phyloP scores from a whole-genome alignment of 306 rosid genomes.

The Urtica urens region DNA sequence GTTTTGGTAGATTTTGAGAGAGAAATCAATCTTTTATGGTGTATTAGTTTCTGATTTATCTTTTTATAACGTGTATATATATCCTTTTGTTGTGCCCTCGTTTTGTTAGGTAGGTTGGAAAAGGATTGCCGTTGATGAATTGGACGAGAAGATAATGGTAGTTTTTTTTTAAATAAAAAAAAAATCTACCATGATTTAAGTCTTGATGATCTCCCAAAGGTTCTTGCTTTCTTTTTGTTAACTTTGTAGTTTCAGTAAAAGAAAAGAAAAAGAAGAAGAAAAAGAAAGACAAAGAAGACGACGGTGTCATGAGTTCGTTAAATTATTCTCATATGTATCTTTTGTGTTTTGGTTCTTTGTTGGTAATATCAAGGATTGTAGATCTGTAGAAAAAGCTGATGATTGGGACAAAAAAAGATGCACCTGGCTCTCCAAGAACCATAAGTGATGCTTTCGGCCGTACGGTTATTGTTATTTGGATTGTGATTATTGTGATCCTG shows the following conservation, averaged over 20 bases:
- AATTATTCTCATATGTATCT: background rate
- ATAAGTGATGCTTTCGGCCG: slow-evolving; percentile 36
- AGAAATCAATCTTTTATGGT: background rate
- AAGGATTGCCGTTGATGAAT: slow-evolving; percentile 32
- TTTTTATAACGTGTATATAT: slow-evolving; percentile 10
- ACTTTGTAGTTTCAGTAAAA: background rate
- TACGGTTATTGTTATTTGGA: slow-evolving; percentile 26
- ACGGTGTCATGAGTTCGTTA: background rate
- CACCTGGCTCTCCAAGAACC: slow-evolving; percentile 31
- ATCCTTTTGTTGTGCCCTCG: slow-evolving; percentile 18
- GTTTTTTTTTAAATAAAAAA: too few relatives aligned
- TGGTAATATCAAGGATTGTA: slow-evolving; percentile 35
- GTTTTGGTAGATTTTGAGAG: slow-evolving; percentile 20
- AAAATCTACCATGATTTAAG: too few relatives aligned
- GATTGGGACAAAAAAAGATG: slow-evolving; percentile 29
- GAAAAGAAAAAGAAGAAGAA: background rate
- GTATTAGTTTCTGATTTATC: slow-evolving; percentile 4
- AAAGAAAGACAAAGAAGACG: background rate
- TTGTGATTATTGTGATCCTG: background rate
- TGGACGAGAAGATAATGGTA: slow-evolving; percentile 30
- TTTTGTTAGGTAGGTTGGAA: slow-evolving; percentile 34
- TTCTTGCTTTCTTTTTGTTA: slow-evolving; percentile 12
- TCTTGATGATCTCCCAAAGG: too few relatives aligned
- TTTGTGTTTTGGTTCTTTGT: background rate
- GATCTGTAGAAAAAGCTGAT: slow-evolving; percentile 40